These are phyloP conservation scores for Plantago major DNA, from an alignment of 257 asterid genomes.

Conservation along the genomic window DNA sequence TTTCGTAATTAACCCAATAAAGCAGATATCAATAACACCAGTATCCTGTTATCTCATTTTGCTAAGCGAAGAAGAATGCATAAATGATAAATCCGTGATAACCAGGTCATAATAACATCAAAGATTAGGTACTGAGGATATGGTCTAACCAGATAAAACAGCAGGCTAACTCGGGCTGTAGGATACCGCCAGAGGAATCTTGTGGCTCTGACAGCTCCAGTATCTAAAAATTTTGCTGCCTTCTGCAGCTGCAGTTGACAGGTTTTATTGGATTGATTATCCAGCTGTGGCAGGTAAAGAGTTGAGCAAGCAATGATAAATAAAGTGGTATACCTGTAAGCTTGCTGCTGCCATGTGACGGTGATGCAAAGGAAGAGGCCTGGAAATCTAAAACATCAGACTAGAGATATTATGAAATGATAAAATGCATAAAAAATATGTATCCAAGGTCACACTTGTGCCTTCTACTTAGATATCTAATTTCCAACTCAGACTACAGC, in stretches of 20 bases:
- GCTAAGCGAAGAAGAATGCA: slow-evolving; percentile 12
- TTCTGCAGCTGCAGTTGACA: slow-evolving; percentile 70
- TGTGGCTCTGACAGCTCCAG: slow-evolving; percentile 97
- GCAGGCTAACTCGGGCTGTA: slow-evolving; percentile 79
- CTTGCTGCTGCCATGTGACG: slow-evolving; percentile 87
- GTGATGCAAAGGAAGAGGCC: slow-evolving; percentile 97
- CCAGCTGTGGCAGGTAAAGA: slow-evolving; percentile 16
- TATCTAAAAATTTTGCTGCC: slow-evolving; percentile 88
- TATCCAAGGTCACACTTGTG: too few relatives aligned
- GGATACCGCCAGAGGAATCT: slow-evolving; percentile 98
- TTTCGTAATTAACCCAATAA: too few relatives aligned
- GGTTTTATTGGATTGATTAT: slow-evolving; percentile 14
- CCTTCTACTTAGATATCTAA: too few relatives aligned
- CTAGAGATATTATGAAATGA: slow-evolving; percentile 17
- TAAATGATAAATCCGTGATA: neutral
- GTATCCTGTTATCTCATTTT: slow-evolving; percentile 8
- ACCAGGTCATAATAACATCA: slow-evolving; percentile 1
- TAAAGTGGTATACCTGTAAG: slow-evolving; percentile 55
- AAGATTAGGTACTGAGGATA: slow-evolving; percentile 11
- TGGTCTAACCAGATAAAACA: slow-evolving; percentile 84
- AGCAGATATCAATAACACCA: neutral
- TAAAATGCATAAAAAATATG: neutral
- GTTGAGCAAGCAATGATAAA: slow-evolving; percentile 8
- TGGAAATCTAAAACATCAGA: slow-evolving; percentile 35
- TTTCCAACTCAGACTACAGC: too few relatives aligned